Base-by-base conservation (phyloP, 1,139 yeast species). In the Yamadazyma pseudoaaseri region DNA sequence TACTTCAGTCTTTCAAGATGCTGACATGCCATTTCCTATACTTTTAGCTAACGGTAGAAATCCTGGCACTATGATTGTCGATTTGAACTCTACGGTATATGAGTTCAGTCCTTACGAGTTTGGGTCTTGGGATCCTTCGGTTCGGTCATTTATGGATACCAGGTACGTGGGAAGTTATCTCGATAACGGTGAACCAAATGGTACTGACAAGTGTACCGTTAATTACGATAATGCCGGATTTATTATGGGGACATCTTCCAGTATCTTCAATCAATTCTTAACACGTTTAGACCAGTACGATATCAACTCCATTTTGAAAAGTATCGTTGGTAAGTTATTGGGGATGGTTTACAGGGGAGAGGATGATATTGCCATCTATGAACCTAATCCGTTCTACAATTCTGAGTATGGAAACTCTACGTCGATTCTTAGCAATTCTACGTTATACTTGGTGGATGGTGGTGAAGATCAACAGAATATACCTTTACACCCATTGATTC, bases 381-480 rank as follows among this genome's bases (percentile, higher is more conserved):
- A 45, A 7, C 75, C 75, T 10, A 69, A 69, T 40, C 75, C 75
- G 6, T 69, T 67, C 44, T 49, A 44, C 31, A 44, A 51, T 3
- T 41, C 46, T n/a, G 43, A 45, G 5, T 42, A 31, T 18, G 56
- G 60, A 6, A 30, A 39, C 15, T 27, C 34, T n/a, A 41, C 39
- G 6, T 26, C 16, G 6, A 12, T 44, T 5, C 5, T 30, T 6
- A 21, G 28, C 1, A 44, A 49, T 13, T 50, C 46, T 27, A 49
- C 49, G 10, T 66, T 89, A 28, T 75, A 61, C 50, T 67, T 87
- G 40, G 90, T 81, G n/a, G 97, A 89, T 54, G 96, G 96, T 40
- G 96, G 96, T 44, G 90, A 83, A 57, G 96, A 86, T 59, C 59
- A 56, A 10, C 92, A 87, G 54, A 84, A 83, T 47, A 70, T 89